These are phyloP conservation scores for Rickenella mellea DNA, from an alignment of 768 basidiomycete species.

Conservation along the genomic window DNA sequence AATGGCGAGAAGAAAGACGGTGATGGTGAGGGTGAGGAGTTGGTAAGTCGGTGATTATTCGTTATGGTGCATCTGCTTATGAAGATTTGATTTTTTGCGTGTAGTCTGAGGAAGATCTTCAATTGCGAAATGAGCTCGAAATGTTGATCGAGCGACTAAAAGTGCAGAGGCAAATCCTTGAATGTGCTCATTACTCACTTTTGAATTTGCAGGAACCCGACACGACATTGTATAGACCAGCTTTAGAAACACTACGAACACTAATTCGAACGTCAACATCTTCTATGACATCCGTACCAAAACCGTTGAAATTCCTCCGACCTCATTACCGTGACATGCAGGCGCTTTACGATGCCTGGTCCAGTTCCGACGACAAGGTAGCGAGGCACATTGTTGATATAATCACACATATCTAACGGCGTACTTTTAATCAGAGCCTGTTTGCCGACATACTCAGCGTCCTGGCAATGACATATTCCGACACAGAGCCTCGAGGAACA, in stretches of 20 bases:
- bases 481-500: conserved; percentile 93
- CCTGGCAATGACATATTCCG: conserved; percentile 98
- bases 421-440: conserved; percentile 48
- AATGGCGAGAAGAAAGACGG: conserved; percentile 32
- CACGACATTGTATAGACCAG: conserved; percentile 74
- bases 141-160: conserved; percentile 93
- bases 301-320: conserved; percentile 95
- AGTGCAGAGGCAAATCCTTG: conserved; percentile 33
- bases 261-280: conserved; percentile 94
- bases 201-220: conserved; percentile 71
- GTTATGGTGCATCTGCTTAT: conserved; percentile 1
- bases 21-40: conserved; percentile 49
- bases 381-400: neutral
- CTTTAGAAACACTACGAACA: conserved; percentile 87
- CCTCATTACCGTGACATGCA: conserved; percentile 88
- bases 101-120: conserved; percentile 91
- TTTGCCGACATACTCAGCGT: conserved; percentile 97
- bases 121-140: conserved; percentile 89
- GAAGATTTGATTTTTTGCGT: conserved; percentile 5
- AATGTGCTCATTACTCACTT: neutral
- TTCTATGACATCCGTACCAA: conserved; percentile 98
- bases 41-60: conserved; percentile 42
- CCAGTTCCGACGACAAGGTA: conserved; percentile 71
- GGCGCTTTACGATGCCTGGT: conserved; percentile 74
- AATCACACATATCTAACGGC: neutral